phyloP scores from a whole-genome alignment of 169 alveolate genomes.

The Sarcocystis neurona region DNA sequence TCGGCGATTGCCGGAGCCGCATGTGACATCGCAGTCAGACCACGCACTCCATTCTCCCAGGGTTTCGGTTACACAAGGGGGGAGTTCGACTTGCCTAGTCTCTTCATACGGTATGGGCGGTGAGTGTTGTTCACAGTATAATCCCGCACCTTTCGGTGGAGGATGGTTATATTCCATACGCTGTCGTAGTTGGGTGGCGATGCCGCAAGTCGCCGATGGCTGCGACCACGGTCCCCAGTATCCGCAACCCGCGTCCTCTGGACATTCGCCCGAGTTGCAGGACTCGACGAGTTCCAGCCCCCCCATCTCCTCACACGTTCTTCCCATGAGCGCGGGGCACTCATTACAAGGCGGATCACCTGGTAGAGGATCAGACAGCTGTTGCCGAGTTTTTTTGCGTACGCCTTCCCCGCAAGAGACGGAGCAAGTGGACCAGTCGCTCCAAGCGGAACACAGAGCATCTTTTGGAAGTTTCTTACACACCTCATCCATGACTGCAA shows the following conservation, averaged over 20 bases:
- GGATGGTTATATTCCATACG: constrained; percentile 40
- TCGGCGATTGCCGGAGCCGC: constrained; percentile 69
- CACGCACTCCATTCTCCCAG: constrained; percentile 69
- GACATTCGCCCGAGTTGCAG: constrained; percentile 52
- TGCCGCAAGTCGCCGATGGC: constrained; percentile 52
- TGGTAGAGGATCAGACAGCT: constrained; percentile 27
- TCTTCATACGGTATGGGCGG: constrained; percentile 34
- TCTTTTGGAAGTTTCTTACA: constrained; percentile 59
- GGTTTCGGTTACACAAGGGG: constrained; percentile 45
- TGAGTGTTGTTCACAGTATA: constrained; percentile 46
- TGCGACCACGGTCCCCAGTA: constrained; percentile 49
- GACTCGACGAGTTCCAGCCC: constrained; percentile 26
- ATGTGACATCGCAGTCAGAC: constrained; percentile 72
- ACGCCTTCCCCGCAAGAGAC: constrained; percentile 70
- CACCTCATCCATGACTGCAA: constrained; percentile 28
- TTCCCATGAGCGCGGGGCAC: constrained; percentile 40
- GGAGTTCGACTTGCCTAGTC: constrained; percentile 3
- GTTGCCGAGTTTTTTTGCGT: constrained; percentile 61
- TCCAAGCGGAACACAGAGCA: constrained; percentile 68
- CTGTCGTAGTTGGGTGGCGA: constrained; percentile 34
- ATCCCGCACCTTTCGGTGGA: constrained; percentile 59
- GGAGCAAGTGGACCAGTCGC: constrained; percentile 70
- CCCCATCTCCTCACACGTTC: constrained; percentile 41
- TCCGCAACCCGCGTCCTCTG: constrained; percentile 51
- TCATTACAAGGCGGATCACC: constrained; percentile 56